A percentile compares a stretch with the other conserved stretches of the same genome.
These are phyloP conservation scores for Saposhnikovia divaricata DNA, from an alignment of 129 eudicot species.

Conservation along the genomic window DNA sequence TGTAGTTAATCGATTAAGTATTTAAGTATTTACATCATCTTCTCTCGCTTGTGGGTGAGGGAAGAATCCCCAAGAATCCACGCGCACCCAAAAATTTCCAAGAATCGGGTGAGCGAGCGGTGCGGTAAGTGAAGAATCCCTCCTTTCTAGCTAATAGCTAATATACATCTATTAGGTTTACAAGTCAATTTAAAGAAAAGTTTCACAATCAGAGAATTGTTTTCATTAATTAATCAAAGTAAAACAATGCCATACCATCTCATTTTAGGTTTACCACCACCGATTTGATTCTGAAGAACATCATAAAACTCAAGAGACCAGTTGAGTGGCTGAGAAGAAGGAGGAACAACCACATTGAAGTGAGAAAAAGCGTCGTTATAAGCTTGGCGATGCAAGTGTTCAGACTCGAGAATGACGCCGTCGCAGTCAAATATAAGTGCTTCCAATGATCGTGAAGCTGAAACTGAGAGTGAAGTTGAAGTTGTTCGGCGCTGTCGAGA, in stretches of 20 bases:
- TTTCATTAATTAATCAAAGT: too few species aligned
- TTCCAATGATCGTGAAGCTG: constrained; percentile 52
- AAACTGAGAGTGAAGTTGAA: constrained; percentile 13
- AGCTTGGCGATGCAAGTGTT: constrained; percentile 91
- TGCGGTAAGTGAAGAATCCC: too few species aligned
- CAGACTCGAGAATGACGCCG: constrained; percentile 93
- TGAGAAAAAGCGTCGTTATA: constrained; percentile 80
- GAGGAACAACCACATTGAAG: constrained; percentile 71
- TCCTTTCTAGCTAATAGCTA: neutral
- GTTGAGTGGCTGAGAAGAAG: constrained; percentile 39
- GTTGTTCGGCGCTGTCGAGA: constrained; percentile 2
- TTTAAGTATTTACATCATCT: too few species aligned
- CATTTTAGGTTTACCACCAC: constrained; percentile 99
- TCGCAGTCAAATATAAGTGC: constrained; percentile 96
- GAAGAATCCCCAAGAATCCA: too few species aligned
- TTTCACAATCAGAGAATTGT: too few species aligned
- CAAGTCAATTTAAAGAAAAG: too few species aligned
- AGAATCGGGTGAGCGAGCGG: too few species aligned
- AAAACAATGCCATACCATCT: constrained; percentile 41
- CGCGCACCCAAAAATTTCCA: too few species aligned
- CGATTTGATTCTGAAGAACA: constrained; percentile 72
- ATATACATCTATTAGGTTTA: neutral
- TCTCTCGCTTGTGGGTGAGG: too few species aligned
- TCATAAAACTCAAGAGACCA: constrained; percentile 84
- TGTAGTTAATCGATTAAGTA: too few species aligned